A percentile compares a stretch with the other conserved stretches of the same genome.
Conservation (phyloP, 345 rosid genomes). For the Viola odorata region DNA sequence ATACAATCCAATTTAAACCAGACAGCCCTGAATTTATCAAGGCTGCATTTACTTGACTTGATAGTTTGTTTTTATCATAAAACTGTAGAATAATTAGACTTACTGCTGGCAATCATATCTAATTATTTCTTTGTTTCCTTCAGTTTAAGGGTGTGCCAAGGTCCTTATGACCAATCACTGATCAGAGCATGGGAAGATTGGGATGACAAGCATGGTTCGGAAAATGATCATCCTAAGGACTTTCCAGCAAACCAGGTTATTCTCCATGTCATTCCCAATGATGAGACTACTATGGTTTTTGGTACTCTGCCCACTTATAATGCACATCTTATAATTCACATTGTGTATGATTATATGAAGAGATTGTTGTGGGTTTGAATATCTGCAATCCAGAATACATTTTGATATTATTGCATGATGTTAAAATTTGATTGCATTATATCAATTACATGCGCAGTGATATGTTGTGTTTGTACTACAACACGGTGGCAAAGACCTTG, state of each 20-base stretch:
- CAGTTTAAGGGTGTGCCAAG: conserved; percentile 85
- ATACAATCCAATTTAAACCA: conserved; percentile 5
- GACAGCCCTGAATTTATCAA: conserved; percentile 1
- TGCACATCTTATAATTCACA: not conserved
- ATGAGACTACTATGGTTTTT: not conserved
- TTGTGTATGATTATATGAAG: no score
- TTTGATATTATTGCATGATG: not conserved
- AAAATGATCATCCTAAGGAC: conserved; percentile 82
- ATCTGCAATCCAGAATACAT: not conserved
- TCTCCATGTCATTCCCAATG: not conserved
- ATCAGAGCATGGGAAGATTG: conserved; percentile 90
- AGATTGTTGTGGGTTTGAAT: no score
- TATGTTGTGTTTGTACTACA: conserved; percentile 79
- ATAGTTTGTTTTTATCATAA: not conserved
- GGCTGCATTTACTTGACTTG: not conserved
- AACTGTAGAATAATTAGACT: not conserved
- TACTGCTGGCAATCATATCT: conserved; percentile 1
- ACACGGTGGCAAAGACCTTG: conserved; percentile 98
- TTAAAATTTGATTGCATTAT: conserved; percentile 11
- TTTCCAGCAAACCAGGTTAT: conserved; percentile 74
- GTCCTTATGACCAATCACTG: conserved; percentile 63
- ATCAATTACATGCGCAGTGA: conserved; percentile 43
- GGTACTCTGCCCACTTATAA: not conserved
- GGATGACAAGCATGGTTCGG: conserved; percentile 76
- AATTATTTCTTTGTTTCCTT: conserved; percentile 7